A percentile compares a stretch with the other conserved stretches of the same genome.
phyloP scores from a whole-genome alignment of 2,329 filamentous ascomycete species.

The Pseudogymnoascus sp. region DNA sequence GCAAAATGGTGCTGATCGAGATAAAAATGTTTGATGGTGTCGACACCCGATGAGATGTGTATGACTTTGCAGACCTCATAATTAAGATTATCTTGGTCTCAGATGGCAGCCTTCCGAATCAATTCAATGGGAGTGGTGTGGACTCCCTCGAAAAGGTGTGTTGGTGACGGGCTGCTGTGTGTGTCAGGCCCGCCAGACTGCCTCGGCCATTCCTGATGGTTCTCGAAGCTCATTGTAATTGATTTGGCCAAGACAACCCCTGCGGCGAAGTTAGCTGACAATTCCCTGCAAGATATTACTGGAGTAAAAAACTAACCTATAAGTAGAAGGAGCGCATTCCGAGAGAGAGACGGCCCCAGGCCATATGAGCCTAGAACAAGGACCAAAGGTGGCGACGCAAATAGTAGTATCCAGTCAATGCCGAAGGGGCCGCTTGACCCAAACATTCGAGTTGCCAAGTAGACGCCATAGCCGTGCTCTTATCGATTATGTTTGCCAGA shows the following conservation, averaged over 20 bases:
- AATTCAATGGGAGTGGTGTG: background rate
- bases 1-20: background rate
- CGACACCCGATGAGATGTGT: background rate
- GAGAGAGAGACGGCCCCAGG: background rate
- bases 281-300: background rate
- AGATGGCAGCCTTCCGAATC: background rate
- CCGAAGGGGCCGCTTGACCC: background rate
- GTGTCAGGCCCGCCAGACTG: background rate
- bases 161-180: background rate
- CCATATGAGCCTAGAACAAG: constrained; percentile 3
- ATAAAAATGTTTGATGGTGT: background rate
- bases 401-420: background rate
- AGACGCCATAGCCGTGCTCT: background rate
- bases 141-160: background rate
- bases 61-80: background rate
- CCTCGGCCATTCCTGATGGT: background rate
- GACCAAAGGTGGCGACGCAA: background rate
- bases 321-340: background rate
- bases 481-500: background rate
- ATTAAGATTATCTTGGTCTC: background rate
- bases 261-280: background rate
- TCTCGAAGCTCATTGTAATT: background rate
- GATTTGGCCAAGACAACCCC: background rate
- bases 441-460: constrained; percentile 1
- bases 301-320: background rate